These are phyloP conservation scores for Colletotrichum sp. DNA, from an alignment of 2,329 filamentous ascomycete genomes.

Conservation along the genomic window DNA sequence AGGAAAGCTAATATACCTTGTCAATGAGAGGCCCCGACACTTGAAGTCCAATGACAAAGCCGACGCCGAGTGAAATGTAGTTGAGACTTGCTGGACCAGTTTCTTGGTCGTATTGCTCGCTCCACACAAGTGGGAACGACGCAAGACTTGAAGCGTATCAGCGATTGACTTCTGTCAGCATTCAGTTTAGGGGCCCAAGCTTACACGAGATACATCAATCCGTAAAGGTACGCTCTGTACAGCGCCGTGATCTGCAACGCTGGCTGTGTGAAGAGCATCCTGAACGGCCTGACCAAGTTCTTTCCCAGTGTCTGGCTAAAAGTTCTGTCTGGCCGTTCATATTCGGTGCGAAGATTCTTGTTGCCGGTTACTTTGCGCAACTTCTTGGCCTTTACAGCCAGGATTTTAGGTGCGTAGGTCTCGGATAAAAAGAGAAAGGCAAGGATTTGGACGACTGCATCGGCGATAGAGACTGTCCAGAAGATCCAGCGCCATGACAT, in stretches of 20 bases:
- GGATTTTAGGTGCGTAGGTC: slow-evolving; percentile 39
- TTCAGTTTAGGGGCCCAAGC: not conserved
- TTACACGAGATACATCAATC: slow-evolving; percentile 56
- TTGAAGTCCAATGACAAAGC: slow-evolving; percentile 58
- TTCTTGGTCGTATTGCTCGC: slow-evolving; percentile 49
- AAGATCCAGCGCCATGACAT: slow-evolving; percentile 50
- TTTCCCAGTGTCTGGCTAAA: slow-evolving; percentile 28
- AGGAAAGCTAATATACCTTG: slow-evolving; percentile 25
- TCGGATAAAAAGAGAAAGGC: slow-evolving; percentile 43
- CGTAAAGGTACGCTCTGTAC: slow-evolving; percentile 56
- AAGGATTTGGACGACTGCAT: slow-evolving; percentile 34
- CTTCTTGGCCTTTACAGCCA: slow-evolving; percentile 29
- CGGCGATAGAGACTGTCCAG: slow-evolving; percentile 44
- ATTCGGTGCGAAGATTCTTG: slow-evolving; percentile 28
- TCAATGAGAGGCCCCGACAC: slow-evolving; percentile 49
- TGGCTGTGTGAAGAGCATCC: slow-evolving; percentile 54
- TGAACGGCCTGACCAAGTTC: slow-evolving; percentile 49
- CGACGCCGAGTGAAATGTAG: slow-evolving; percentile 57
- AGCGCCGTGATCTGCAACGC: slow-evolving; percentile 54
- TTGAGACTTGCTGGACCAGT: slow-evolving; percentile 52
- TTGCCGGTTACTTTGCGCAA: slow-evolving; percentile 34
- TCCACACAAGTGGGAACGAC: slow-evolving; percentile 56
- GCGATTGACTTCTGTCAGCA: fast-evolving
- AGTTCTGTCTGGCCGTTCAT: slow-evolving; percentile 28
- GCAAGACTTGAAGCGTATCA: slow-evolving; percentile 38